These are phyloP conservation scores for Puccinellia tenuiflora DNA, from an alignment of 176 grass and related monocot species.

Conservation along the genomic window DNA sequence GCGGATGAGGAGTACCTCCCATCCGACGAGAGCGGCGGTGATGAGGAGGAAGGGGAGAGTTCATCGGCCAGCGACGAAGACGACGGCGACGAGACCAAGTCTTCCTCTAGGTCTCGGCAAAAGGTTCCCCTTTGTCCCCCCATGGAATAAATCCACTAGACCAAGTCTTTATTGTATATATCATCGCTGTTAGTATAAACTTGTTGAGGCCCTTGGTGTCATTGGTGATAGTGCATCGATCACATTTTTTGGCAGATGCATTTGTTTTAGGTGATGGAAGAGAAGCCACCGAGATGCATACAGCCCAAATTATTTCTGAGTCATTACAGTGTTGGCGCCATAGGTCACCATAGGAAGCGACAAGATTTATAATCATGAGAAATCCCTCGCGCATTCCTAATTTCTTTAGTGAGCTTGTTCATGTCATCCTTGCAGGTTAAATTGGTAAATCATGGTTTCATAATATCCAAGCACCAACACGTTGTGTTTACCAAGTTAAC, in stretches of 20 bases:
- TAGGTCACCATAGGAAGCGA: not conserved
- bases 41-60: slow-evolving; percentile 5
- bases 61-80: slow-evolving; percentile 6
- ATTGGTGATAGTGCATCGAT: not conserved
- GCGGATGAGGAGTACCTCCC: slow-evolving; percentile 74
- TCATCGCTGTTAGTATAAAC: not conserved
- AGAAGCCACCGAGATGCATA: not conserved
- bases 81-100: slow-evolving; percentile 5
- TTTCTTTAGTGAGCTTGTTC: not conserved
- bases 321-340: not conserved
- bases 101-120: slow-evolving; percentile 33
- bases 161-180: not conserved
- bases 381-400: not conserved
- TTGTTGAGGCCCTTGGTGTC: not conserved
- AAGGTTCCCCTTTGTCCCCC: slow-evolving; percentile 27
- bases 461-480: not conserved
- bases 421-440: not conserved
- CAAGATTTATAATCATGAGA: not conserved
- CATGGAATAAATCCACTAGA: not conserved
- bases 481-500: not conserved
- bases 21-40: slow-evolving; percentile 23
- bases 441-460: not conserved
- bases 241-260: not conserved
- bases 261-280: not conserved
- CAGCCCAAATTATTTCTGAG: not conserved